Percentiles rank a stretch among this genome's conserved stretches.
phyloP scores from a whole-genome alignment of 306 rosid genomes.

The peach (Prunus persica) region DNA sequence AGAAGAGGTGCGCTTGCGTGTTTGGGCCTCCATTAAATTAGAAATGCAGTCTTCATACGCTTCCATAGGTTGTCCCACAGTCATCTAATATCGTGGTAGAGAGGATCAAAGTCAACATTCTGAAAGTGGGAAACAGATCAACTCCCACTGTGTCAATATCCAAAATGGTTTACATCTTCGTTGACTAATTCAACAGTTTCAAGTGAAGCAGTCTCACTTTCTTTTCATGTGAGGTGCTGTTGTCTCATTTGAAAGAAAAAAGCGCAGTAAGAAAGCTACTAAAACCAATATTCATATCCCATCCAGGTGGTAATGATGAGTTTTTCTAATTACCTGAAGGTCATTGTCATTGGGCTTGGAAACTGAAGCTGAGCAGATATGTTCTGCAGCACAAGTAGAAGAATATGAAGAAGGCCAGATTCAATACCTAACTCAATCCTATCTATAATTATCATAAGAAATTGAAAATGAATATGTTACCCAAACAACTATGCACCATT shows the following conservation, averaged over 20 bases:
- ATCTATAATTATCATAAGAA: slow-evolving; percentile 9
- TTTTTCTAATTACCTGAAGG: slow-evolving; percentile 56
- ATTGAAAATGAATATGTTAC: slow-evolving; percentile 12
- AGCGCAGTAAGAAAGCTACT: slow-evolving; percentile 28
- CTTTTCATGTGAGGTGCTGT: slow-evolving; percentile 41
- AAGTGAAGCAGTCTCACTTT: slow-evolving; percentile 36
- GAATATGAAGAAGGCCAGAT: slow-evolving; percentile 21
- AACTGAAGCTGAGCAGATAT: slow-evolving; percentile 39
- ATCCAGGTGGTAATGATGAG: neutral
- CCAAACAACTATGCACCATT: neutral
- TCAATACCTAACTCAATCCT: slow-evolving; percentile 11
- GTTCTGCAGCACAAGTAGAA: slow-evolving; percentile 49
- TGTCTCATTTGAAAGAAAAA: slow-evolving; percentile 50
- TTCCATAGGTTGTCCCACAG: slow-evolving; percentile 68
- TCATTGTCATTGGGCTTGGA: slow-evolving; percentile 49
- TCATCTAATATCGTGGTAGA: slow-evolving; percentile 53
- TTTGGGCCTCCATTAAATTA: slow-evolving; percentile 57
- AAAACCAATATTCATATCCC: slow-evolving; percentile 24
- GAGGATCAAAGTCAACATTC: slow-evolving; percentile 21
- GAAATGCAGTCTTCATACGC: slow-evolving; percentile 81
- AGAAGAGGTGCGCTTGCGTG: slow-evolving; percentile 55
- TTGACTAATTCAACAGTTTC: slow-evolving; percentile 47
- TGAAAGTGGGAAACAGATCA: slow-evolving; percentile 16
- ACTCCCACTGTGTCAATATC: slow-evolving; percentile 11
- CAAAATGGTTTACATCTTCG: slow-evolving; percentile 46